Conservation (phyloP, 2,329 filamentous ascomycete genomes). For the Ascochyta rabiei region DNA sequence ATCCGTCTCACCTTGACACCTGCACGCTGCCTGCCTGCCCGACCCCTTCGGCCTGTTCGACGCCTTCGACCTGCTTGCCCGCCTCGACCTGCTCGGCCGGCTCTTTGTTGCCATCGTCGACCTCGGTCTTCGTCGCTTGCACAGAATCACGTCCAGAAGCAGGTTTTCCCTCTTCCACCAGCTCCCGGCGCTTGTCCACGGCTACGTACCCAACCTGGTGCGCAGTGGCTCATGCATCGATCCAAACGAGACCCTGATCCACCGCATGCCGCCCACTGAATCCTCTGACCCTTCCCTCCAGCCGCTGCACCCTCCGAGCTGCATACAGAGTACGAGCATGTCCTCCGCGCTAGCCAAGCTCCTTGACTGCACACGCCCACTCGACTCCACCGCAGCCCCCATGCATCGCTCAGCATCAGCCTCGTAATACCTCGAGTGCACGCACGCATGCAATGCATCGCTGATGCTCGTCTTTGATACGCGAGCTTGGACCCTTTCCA, state of each 20-base stretch:
- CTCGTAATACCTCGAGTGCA: no score
- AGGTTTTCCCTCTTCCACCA: slow-evolving; percentile 10
- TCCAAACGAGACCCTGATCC: slow-evolving; percentile 16
- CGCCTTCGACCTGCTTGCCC: no score
- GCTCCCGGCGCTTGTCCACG: neutral
- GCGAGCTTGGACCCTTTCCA: slow-evolving; percentile 7
- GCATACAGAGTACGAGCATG: slow-evolving; percentile 6
- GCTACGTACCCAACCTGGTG: slow-evolving; percentile 12
- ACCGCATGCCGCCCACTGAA: slow-evolving; percentile 2
- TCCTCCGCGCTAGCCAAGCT: slow-evolving; percentile 3
- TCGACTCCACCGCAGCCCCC: neutral
- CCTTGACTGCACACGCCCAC: slow-evolving; percentile 2
- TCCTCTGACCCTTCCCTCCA: slow-evolving; percentile 4
- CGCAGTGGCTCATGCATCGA: slow-evolving; percentile 17
- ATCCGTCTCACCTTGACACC: neutral
- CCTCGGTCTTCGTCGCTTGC: neutral
- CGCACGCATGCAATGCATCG: slow-evolving; percentile 7
- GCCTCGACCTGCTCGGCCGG: slow-evolving; percentile 4
- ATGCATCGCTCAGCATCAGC: slow-evolving; percentile 10
- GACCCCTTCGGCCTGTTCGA: no score
- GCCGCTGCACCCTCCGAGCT: slow-evolving; percentile 4
- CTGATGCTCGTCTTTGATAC: slow-evolving; percentile 1
- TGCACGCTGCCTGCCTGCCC: no score
- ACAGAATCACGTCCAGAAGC: slow-evolving; percentile 9
- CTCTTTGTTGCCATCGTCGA: slow-evolving; percentile 6